These are phyloP conservation scores for Euryodendron excelsum DNA, from an alignment of 148 eudicot species.

Conservation along the genomic window DNA sequence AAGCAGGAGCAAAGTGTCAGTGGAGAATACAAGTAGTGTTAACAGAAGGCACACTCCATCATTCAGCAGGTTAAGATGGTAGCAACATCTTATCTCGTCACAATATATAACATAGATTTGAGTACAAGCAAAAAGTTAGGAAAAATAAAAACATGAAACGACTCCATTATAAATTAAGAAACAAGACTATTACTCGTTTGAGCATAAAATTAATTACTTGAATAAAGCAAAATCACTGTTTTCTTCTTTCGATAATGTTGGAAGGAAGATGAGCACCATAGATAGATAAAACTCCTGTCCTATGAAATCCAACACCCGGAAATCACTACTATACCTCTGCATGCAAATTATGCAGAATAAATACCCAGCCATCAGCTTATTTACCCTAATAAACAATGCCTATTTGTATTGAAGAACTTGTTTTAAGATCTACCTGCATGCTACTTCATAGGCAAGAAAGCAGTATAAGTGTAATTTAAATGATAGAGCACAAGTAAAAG, in stretches of 20 bases:
- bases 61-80: too few relatives aligned
- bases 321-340: background rate
- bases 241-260: too few relatives aligned
- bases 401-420: background rate
- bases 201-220: too few relatives aligned
- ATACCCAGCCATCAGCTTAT: background rate
- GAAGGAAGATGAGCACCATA: too few relatives aligned
- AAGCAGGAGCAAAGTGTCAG: constrained; percentile 14
- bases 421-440: background rate
- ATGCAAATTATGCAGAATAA: background rate
- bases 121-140: too few relatives aligned
- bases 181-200: too few relatives aligned
- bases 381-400: background rate
- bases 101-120: too few relatives aligned
- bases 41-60: constrained; percentile 4
- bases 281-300: too few relatives aligned
- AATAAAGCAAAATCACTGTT: too few relatives aligned
- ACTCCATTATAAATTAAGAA: too few relatives aligned
- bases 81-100: background rate
- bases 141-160: too few relatives aligned
- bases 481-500: background rate
- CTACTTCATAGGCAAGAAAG: too few relatives aligned
- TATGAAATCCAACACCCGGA: background rate
- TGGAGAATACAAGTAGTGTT: background rate
- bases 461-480: background rate